Evolutionary conservation across 2,329 filamentous ascomycete species (phyloP).

Genomic region (Didymella glomerata): DNA sequence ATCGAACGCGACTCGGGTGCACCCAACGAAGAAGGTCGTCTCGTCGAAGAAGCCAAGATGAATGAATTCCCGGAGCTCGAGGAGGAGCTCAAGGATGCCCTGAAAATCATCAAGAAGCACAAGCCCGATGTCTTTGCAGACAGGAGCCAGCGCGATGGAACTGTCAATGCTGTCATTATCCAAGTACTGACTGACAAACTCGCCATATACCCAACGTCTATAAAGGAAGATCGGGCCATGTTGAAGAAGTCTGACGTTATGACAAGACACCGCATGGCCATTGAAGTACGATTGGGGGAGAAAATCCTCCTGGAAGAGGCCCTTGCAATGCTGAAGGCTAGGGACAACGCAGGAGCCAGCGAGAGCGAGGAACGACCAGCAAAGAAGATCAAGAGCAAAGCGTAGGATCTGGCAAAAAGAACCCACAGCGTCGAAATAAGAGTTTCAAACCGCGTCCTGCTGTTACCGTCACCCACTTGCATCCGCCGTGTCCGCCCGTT

Average conservation of each 20-base stretch:
- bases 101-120: conserved; percentile 28
- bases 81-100: conserved; percentile 26
- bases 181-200: conserved; percentile 27
- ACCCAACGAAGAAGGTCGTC: conserved; percentile 29
- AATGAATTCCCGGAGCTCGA: conserved; percentile 29
- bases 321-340: conserved; percentile 13
- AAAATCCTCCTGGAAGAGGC: conserved; percentile 31
- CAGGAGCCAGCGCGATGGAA: conserved; percentile 28
- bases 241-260: conserved; percentile 15
- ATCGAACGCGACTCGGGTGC: conserved; percentile 37
- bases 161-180: conserved; percentile 17
- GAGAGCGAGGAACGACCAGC: conserved; percentile 8
- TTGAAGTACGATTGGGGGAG: conserved; percentile 33
- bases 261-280: conserved; percentile 31
- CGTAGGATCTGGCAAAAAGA: neutral
- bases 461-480: neutral
- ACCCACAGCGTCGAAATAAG: neutral
- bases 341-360: neutral
- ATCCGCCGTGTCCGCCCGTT: neutral
- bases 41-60: conserved; percentile 21
- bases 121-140: conserved; percentile 18
- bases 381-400: conserved; percentile 13
- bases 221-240: conserved; percentile 25
- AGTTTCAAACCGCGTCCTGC: too few relatives aligned
- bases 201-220: conserved; percentile 24